A percentile compares a stretch with the other conserved stretches of the same genome.
phyloP scores from a whole-genome alignment of 805 yeast species.

The Wickerhamiella cacticola region DNA sequence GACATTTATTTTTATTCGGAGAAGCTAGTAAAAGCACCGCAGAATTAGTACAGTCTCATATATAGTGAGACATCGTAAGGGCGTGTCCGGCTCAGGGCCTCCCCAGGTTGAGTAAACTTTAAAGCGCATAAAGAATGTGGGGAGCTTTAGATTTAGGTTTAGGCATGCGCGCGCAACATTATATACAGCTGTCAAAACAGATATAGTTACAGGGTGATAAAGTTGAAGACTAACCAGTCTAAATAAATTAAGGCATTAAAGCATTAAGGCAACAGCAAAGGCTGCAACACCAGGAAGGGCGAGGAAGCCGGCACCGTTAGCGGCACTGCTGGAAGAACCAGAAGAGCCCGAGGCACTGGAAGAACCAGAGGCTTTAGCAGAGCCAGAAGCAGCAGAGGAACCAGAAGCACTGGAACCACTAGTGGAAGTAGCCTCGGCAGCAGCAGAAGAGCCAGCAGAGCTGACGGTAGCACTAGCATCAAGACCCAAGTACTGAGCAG shows the following conservation, averaged over 20 bases:
- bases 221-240: neutral
- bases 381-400: neutral
- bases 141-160: no score
- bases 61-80: no score
- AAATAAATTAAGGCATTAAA: slow-evolving; percentile 11
- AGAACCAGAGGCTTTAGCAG: slow-evolving; percentile 1
- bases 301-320: neutral
- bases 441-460: neutral
- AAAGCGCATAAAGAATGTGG: no score
- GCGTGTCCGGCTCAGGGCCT: no score
- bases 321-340: neutral
- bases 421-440: neutral
- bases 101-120: no score
- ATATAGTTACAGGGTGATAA: no score
- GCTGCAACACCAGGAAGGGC: neutral
- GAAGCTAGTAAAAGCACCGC: no score
- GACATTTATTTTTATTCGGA: no score
- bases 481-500: slow-evolving; percentile 10
- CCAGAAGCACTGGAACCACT: neutral
- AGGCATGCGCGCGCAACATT: no score
- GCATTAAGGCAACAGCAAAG: slow-evolving; percentile 1
- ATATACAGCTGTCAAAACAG: no score
- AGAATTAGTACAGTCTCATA: no score
- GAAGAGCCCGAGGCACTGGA: neutral
- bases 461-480: neutral